Evolutionary conservation across 371 early-diverging fungal species (phyloP).

Genomic region (Actinomucor elegans): DNA sequence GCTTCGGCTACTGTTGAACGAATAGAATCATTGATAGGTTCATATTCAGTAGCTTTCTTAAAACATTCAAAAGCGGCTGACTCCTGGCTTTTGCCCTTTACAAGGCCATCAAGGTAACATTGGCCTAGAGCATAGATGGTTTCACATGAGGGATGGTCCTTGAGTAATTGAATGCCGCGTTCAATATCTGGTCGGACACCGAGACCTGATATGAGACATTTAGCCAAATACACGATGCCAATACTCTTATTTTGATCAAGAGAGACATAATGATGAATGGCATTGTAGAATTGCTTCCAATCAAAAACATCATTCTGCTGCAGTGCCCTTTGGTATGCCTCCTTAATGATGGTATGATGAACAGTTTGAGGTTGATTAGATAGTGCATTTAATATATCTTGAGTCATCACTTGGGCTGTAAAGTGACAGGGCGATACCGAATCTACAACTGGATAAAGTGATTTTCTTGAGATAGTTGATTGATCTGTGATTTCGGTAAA

Average conservation of each 20-base stretch:
- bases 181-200: conserved; percentile 10
- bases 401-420: not conserved
- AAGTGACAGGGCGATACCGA: not conserved
- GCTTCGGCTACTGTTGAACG: conserved; percentile 20
- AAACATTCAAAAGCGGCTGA: conserved; percentile 20
- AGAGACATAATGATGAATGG: conserved; percentile 9
- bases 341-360: conserved; percentile 6
- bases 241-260: not conserved
- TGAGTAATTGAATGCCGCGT: conserved; percentile 16
- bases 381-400: not conserved
- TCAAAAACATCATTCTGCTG: conserved; percentile 19
- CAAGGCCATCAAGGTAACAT: conserved; percentile 18
- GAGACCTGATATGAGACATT: conserved; percentile 19
- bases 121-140: conserved; percentile 20
- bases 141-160: conserved; percentile 22
- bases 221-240: conserved; percentile 17
- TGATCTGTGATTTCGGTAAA: conserved; percentile 29
- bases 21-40: conserved; percentile 11
- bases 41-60: conserved; percentile 10
- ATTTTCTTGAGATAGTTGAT: conserved; percentile 27
- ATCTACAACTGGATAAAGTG: conserved; percentile 7
- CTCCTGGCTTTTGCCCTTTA: not conserved
- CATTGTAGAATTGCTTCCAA: conserved; percentile 19
- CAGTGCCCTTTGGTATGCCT: conserved; percentile 16
- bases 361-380: not conserved